Evolutionary conservation across 176 grass and related monocot species (phyloP), one percentile per base, ranked within the genome.

Genomic region (Bromus sterilis): DNA sequence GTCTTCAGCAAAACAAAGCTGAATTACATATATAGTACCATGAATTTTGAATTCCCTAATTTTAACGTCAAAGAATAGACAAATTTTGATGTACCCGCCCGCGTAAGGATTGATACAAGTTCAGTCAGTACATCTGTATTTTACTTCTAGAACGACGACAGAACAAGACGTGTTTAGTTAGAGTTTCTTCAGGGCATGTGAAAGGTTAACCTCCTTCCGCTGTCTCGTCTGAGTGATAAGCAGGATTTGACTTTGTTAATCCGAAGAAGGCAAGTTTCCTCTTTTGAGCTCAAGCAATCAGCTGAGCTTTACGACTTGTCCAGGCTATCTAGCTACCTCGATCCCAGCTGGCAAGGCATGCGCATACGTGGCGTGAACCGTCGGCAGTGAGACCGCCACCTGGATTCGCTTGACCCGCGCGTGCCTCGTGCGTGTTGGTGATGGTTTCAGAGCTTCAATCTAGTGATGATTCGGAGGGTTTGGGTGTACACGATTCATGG

Each of bases 271-370:
- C 69, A 72, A 31, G 28, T 49, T 72, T 31, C 69, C 69, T 49
- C 26, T 48, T 48, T 31, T 49, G 41, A 9, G 26, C 69, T 23
- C 18, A 30, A 20, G 69, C 40, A 71, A 71, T 71, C 13, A 43
- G 67, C 29, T 4, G 26, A 70, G 66, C 1, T 35, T 4, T 41
- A 21, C 51, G 62, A 76, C 59, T 87, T 77, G 79, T 87, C 85
- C 41, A 73, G 49, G 43, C 78, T 53, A 49, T 9, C 30, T 56
- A 37, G 21, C 61, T 72, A 46, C 39, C 23, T 48, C 16, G 7
- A 18, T 5, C 13, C 74, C 24, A 28, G 74, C 13, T 41, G 24
- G 14, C 34, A 26, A 28, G 4, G 35, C 34, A 40, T 6, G 13
- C 7, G 51, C 24, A 6, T 41, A 60, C 8, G 56, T 60, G 75